Evolutionary conservation across 164 flowering plant genomes (phyloP).

Genomic region (Brasenia schreberi): DNA sequence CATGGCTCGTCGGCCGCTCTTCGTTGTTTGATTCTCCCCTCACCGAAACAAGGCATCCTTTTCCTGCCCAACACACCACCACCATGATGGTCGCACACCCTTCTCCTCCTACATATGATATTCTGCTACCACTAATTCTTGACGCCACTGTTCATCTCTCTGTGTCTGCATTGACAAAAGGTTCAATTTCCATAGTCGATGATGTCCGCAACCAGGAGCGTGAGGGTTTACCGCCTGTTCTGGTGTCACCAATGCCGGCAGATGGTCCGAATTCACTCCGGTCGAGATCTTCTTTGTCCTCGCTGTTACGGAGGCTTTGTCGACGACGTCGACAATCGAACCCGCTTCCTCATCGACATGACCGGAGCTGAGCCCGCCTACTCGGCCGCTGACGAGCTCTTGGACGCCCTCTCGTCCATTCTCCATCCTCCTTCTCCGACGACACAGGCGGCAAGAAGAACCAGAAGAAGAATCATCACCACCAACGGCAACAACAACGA

Average conservation of each 20-base stretch:
- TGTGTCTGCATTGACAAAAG: too few species aligned
- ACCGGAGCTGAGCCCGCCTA: background rate
- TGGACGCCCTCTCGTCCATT: background rate
- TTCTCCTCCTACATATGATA: too few species aligned
- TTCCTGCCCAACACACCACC: too few species aligned
- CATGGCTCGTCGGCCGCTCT: too few species aligned
- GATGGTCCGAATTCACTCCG: conserved; percentile 31
- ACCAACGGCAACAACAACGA: background rate
- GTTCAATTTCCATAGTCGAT: too few species aligned
- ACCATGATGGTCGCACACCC: too few species aligned
- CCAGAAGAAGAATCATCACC: background rate
- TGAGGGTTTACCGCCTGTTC: conserved; percentile 7
- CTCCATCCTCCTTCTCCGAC: background rate
- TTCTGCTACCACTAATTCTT: too few species aligned
- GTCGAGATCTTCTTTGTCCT: conserved; percentile 31
- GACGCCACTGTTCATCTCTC: too few species aligned
- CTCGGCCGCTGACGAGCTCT: background rate
- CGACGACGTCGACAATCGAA: conserved; percentile 36
- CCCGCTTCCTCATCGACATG: conserved; percentile 6
- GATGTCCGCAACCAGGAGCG: background rate
- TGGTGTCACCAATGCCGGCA: conserved; percentile 71
- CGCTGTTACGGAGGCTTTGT: conserved; percentile 37
- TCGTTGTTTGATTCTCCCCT: too few species aligned
- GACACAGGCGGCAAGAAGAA: background rate
- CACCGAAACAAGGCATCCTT: too few species aligned